Evolutionary conservation across 2,329 filamentous ascomycete genomes (phyloP), one percentile per base, ranked within the genome.

Genomic region (Colletotrichum australisinense): DNA sequence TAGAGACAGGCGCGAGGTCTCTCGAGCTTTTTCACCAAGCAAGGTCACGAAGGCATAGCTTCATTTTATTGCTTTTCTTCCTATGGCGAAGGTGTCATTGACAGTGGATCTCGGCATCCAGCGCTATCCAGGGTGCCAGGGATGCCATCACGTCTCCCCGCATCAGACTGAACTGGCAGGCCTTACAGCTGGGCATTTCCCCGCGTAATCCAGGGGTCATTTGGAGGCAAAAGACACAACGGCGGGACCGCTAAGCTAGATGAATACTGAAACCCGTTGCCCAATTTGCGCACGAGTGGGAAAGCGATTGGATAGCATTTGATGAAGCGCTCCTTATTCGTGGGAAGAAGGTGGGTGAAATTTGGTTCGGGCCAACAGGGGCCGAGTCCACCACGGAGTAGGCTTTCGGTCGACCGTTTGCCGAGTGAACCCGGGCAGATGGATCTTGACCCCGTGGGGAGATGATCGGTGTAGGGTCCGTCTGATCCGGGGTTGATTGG

Each of bases 91-190:
- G 16, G 14, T 42, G 30, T 11, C 42, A 46, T 46, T 60, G 56
- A 71, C 68, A 35, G 4, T 64, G 63, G 64, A 72, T 72, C 56
- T 72, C 69, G 69, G 63, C 63, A 72, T 24, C 8, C n/a, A 42
- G 56, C 19, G 46, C 4, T n/a, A 63, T 14, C 14, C 60, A 49
- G 32, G 26, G 49, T 63, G 57, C 35, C 35, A 58, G 49, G 35
- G 49, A 57, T 24, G 22, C 67, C 52, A 52, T 58, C 64, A 35
- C 57, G 58, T 53, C 35, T 58, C 52, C 28, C 58, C 68, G 64
- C 65, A 46, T n/a, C 28, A 46, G 67, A 55, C 55, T 32, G 28
- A 35, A 24, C 28, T 53, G 26, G 30, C 22, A 56, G 4, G 22
- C 49, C n/a, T 19, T 14, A n/a, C n/a, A 55, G 5, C 69, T 58